Conservation (phyloP, 2,329 filamentous ascomycete genomes). For the Pseudogymnoascus sp. region DNA sequence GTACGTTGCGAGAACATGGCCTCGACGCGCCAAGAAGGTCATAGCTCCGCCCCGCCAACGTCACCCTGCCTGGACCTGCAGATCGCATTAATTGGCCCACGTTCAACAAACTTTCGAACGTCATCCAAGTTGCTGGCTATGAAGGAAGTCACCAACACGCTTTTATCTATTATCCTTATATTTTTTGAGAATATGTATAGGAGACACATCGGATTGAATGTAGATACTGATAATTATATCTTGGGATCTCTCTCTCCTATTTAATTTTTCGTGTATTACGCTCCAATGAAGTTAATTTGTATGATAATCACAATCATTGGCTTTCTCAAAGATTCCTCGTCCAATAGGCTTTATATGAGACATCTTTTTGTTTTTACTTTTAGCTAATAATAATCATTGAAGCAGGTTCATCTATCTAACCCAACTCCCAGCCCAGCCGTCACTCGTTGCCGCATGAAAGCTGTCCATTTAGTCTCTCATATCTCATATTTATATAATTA, state of each 20-base stretch:
- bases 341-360: not conserved
- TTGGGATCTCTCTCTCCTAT: too few species aligned
- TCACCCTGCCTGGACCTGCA: not conserved
- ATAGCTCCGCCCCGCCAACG: not conserved
- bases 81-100: not conserved
- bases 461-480: not conserved
- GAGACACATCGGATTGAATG: not conserved
- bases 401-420: not conserved
- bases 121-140: not conserved
- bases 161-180: too few species aligned
- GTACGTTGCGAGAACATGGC: not conserved
- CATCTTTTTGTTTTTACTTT: not conserved
- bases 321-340: not conserved
- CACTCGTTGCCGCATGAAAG: not conserved
- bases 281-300: too few species aligned
- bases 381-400: not conserved
- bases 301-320: not conserved
- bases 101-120: not conserved
- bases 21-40: not conserved
- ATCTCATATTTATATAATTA: not conserved
- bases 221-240: too few species aligned
- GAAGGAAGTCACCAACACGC: too few species aligned
- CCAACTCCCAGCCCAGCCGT: not conserved
- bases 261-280: too few species aligned
- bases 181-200: too few species aligned